Base-by-base conservation (phyloP, 768 basidiomycete species). In the Amyloporia xantha region DNA sequence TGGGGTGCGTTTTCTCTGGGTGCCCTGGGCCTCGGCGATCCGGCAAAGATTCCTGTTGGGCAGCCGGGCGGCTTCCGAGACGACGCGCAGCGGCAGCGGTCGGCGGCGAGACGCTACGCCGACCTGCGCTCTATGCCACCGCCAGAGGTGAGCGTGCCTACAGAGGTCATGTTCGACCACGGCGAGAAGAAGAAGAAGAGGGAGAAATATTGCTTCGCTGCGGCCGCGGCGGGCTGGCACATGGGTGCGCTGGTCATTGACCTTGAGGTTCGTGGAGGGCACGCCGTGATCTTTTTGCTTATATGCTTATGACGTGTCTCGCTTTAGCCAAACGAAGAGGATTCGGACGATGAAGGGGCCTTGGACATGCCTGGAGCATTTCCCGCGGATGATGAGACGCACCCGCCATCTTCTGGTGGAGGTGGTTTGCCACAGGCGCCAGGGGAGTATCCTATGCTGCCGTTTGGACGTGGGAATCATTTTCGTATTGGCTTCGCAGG, bases 211-310 rank as follows among this genome's bases (percentile, higher is more conserved):
- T 91, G 88, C 56, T 87, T 95, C 56, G 77, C 77, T 1, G 81
- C 84, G 4, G 77, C 90, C 4, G 90, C 93, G 2, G 76, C 81
- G 0, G 94, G 94, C 9, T 95, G 92, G 93, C 94, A 97, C 59
- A 86, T 78, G 48, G 93, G 91, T 6, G 91, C 91, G 1, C 70
- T 97, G 41, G 88, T 90, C 2, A 83, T 95, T 35, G 88, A 91
- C 62, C 70, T 91, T 23, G 82, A 91, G 71, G 88, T 87, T 49
- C 3, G 26, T 48, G 40, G 12, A n/a, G 19, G 24, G 15, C 28
- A 4, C 26, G n/a, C n/a, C n/a, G n/a, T n/a, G n/a, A n/a, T n/a
- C n/a, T n/a, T 33, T 5, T 3, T 40, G 26, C 21, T 53, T 48
- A 39, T 9, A 4, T 35, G 35, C 5, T 36, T 9, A n/a, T 20